Evolutionary conservation across 257 asterid genomes (phyloP).

Genomic region (Fraxinus quadrangulata): DNA sequence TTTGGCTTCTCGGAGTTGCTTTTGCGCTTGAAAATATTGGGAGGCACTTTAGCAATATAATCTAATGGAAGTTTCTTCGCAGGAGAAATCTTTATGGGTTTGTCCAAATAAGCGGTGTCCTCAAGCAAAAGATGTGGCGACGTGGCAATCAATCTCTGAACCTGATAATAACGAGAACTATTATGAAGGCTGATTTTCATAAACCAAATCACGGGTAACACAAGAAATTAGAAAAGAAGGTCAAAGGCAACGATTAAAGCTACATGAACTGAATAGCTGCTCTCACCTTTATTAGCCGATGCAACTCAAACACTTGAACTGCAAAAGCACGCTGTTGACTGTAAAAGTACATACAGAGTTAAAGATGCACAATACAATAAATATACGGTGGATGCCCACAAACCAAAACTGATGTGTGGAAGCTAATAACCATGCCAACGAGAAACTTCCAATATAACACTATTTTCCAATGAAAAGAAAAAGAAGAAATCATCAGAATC

Average conservation of each 20-base stretch:
- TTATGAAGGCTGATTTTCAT: background rate
- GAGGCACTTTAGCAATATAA: constrained; percentile 35
- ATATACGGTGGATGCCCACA: background rate
- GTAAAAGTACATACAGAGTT: constrained; percentile 24
- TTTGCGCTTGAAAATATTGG: constrained; percentile 42
- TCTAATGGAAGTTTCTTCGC: constrained; percentile 51
- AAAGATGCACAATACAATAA: constrained; percentile 11
- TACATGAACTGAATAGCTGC: constrained; percentile 7
- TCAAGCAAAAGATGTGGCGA: constrained; percentile 63
- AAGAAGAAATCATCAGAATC: background rate
- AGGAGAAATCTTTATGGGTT: constrained; percentile 44
- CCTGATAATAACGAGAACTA: constrained; percentile 47
- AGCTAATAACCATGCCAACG: background rate
- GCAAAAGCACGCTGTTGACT: constrained; percentile 91
- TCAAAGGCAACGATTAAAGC: background rate
- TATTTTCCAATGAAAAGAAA: constrained; percentile 1
- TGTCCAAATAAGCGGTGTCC: constrained; percentile 40
- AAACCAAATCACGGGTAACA: background rate
- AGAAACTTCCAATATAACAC: background rate
- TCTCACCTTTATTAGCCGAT: constrained; percentile 74
- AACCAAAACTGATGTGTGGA: background rate
- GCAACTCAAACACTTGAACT: constrained; percentile 97
- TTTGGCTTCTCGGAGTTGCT: constrained; percentile 37
- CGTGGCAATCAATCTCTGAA: constrained; percentile 71
- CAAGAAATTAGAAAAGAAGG: background rate